Conservation (phyloP, 73 alveolate species). For the Breviolum minutum region DNA sequence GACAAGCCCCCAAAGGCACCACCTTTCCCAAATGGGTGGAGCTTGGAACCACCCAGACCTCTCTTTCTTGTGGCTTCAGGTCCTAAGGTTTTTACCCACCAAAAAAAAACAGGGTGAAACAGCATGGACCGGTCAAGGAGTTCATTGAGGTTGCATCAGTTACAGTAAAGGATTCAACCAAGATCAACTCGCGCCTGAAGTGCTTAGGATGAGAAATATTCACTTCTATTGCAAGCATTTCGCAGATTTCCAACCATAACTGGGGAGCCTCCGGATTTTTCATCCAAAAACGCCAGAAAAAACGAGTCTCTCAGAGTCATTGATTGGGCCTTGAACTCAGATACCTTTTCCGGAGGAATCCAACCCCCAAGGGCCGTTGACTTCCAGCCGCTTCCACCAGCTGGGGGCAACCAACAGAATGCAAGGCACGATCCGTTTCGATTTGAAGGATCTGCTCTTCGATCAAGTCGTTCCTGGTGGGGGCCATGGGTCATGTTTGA, state of each 20-base stretch:
- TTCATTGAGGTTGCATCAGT: no score
- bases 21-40: neutral
- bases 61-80: constrained; percentile 58
- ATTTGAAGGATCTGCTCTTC: constrained; percentile 67
- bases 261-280: no score
- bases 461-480: constrained; percentile 61
- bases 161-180: no score
- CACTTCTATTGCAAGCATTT: neutral
- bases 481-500: neutral
- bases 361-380: no score
- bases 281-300: no score
- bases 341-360: no score
- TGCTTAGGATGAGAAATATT: neutral
- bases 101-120: no score
- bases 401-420: neutral
- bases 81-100: neutral
- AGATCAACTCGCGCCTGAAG: neutral
- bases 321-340: no score
- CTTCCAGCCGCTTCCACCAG: neutral
- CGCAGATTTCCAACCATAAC: neutral
- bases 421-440: constrained; percentile 74
- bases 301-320: no score
- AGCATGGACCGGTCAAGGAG: no score
- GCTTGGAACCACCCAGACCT: neutral
- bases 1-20: no score